Percentiles rank a stretch among this genome's conserved stretches.
These are phyloP conservation scores for Epichloe gansuensis DNA, from an alignment of 2,329 filamentous ascomycete genomes.

Conservation along the genomic window DNA sequence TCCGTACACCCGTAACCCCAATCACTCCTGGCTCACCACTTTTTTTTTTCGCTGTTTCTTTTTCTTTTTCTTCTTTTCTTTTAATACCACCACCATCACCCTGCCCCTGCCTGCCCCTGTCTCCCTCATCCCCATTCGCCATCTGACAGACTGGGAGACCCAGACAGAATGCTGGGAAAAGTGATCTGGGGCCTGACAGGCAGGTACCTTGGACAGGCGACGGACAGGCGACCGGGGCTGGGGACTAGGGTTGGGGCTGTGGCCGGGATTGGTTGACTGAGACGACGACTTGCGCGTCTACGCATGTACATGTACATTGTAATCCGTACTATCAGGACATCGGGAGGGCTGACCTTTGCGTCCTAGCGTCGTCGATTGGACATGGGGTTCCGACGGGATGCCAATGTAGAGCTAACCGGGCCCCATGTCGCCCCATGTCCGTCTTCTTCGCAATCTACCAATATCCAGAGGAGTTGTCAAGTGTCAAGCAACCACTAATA, in stretches of 20 bases:
- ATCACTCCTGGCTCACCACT: constrained; percentile 4
- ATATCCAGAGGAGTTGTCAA: background rate
- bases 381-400: constrained; percentile 15
- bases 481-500: constrained; percentile 4
- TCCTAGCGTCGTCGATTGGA: constrained; percentile 3
- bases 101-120: background rate
- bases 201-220: background rate
- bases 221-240: background rate
- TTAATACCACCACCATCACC: background rate
- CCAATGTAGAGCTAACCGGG: constrained; percentile 8
- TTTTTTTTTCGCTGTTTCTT: background rate
- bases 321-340: background rate
- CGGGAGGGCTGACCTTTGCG: background rate
- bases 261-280: background rate
- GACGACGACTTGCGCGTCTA: background rate
- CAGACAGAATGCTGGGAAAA: background rate
- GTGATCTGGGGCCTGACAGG: background rate
- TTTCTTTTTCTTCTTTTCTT: background rate
- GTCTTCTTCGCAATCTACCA: background rate
- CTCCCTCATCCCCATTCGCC: background rate
- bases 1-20: constrained; percentile 2
- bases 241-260: no score
- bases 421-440: background rate
- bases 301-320: no score
- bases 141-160: constrained; percentile 1